Evolutionary conservation across 352 stramenopile species (phyloP).

Genomic region (Phytophthora hybrid): DNA sequence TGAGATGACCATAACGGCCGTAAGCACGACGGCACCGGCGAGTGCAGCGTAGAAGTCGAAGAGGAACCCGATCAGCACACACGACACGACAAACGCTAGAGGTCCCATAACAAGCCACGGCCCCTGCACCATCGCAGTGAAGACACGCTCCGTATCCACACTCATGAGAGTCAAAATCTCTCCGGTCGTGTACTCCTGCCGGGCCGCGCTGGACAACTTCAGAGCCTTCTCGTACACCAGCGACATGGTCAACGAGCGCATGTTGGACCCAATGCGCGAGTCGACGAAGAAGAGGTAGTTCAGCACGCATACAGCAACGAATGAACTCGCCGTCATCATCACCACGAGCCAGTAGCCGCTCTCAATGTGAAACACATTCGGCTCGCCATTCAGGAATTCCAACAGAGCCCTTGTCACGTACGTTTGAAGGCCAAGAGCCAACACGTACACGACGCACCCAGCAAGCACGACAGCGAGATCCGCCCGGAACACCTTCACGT

Average conservation of each 20-base stretch:
- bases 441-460: conserved; percentile 32
- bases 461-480: conserved; percentile 17
- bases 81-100: conserved; percentile 30
- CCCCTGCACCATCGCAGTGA: conserved; percentile 29
- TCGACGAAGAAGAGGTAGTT: conserved; percentile 46
- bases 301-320: conserved; percentile 32
- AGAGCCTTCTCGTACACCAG: conserved; percentile 59
- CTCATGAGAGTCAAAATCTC: conserved; percentile 51
- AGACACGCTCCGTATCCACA: conserved; percentile 48
- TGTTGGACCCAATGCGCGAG: conserved; percentile 43
- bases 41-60: conserved; percentile 22
- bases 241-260: conserved; percentile 46
- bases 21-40: too few species aligned
- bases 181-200: conserved; percentile 43
- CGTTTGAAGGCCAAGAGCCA: conserved; percentile 30
- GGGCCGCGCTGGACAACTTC: conserved; percentile 55
- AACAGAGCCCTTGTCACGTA: conserved; percentile 34
- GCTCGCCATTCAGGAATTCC: conserved; percentile 30
- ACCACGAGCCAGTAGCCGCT: conserved; percentile 37
- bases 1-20: too few species aligned
- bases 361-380: conserved; percentile 35
- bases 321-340: conserved; percentile 26
- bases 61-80: conserved; percentile 39
- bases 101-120: conserved; percentile 42
- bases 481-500: conserved; percentile 11